These are phyloP conservation scores for Hirschioporus abietinus DNA, from an alignment of 768 basidiomycete species.

Conservation along the genomic window DNA sequence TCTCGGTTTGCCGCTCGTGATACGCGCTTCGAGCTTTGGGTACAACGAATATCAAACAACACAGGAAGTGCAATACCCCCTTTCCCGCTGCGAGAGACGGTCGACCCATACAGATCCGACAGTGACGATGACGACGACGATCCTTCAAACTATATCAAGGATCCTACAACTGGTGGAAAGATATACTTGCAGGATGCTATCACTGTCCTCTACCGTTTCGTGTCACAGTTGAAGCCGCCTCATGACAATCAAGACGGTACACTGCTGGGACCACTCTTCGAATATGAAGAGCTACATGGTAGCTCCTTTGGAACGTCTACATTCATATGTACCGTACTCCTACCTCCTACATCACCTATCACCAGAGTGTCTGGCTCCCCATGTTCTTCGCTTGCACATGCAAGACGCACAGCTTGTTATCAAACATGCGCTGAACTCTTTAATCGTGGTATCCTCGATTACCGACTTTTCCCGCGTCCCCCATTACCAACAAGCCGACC, in stretches of 20 bases:
- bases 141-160: conserved; percentile 38
- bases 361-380: conserved; percentile 39
- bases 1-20: conserved; percentile 35
- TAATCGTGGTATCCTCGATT: conserved; percentile 46
- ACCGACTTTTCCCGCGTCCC: conserved; percentile 27
- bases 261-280: conserved; percentile 29
- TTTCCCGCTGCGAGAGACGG: conserved; percentile 32
- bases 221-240: conserved; percentile 15
- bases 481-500: conserved; percentile 33
- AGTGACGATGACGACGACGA: conserved; percentile 41
- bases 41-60: conserved; percentile 35
- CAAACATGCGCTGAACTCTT: conserved; percentile 47
- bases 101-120: conserved; percentile 42
- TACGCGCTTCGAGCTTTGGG: conserved; percentile 43
- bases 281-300: conserved; percentile 33
- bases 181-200: conserved; percentile 57
- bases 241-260: conserved; percentile 10
- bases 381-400: conserved; percentile 42
- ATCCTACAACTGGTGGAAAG: conserved; percentile 57
- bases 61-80: conserved; percentile 41
- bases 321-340: conserved; percentile 44
- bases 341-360: conserved; percentile 40
- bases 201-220: conserved; percentile 49
- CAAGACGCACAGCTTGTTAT: conserved; percentile 57
- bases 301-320: conserved; percentile 21